Conservation (phyloP, 164 flowering plant species). For the Magnolia kwangsiensis region DNA sequence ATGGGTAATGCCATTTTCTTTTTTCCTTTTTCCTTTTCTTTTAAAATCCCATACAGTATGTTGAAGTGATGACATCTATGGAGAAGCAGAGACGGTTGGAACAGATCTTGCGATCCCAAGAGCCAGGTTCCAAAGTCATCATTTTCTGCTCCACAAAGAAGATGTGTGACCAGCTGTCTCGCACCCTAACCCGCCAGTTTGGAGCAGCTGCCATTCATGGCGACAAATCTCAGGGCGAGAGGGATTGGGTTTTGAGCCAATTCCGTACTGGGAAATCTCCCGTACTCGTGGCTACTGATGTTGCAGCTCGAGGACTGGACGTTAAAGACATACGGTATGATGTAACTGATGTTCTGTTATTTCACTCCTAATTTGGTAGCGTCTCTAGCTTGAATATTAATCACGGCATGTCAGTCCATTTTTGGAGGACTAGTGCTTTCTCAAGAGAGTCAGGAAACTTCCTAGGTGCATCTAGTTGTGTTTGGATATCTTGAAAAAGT, state of each 20-base stretch:
- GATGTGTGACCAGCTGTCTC: constrained; percentile 87
- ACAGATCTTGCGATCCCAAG: constrained; percentile 79
- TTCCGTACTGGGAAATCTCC: constrained; percentile 76
- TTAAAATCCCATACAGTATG: constrained; percentile 36
- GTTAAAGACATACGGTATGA: constrained; percentile 82
- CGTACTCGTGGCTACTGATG: constrained; percentile 88
- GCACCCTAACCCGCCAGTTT: constrained; percentile 57
- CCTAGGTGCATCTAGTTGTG: too few relatives aligned
- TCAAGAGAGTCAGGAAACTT: too few relatives aligned
- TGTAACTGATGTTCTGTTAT: background rate
- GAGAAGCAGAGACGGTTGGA: constrained; percentile 76
- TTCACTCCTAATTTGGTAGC: background rate
- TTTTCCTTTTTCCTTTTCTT: background rate
- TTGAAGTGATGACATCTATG: constrained; percentile 60
- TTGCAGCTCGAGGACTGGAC: constrained; percentile 89
- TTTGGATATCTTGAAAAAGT: too few relatives aligned
- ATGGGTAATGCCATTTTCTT: background rate
- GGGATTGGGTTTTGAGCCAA: constrained; percentile 72
- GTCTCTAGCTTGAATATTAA: background rate
- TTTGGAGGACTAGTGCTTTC: too few relatives aligned
- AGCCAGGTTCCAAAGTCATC: constrained; percentile 79
- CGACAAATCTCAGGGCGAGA: constrained; percentile 84
- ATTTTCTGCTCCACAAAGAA: constrained; percentile 87
- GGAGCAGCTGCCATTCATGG: constrained; percentile 95
- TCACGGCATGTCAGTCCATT: background rate